Percentiles rank a stretch among this genome's conserved stretches.
These are phyloP conservation scores for Diaporthe sp. DNA, from an alignment of 2,329 filamentous ascomycete species.

Conservation along the genomic window DNA sequence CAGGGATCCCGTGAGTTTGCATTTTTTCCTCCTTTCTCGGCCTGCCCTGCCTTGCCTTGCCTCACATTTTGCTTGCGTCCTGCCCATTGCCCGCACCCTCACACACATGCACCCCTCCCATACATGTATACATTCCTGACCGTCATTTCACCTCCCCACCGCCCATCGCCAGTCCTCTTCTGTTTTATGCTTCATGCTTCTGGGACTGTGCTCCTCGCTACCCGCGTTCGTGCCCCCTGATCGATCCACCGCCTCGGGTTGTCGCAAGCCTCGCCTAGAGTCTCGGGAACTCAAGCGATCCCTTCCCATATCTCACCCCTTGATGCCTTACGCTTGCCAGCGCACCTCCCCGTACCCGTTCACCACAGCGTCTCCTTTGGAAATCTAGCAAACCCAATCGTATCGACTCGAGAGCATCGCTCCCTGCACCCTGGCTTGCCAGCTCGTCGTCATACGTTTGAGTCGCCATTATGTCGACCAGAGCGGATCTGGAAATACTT, in stretches of 20 bases:
- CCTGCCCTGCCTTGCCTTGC: slow-evolving; percentile 7
- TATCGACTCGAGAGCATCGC: slow-evolving; percentile 10
- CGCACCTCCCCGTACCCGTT: slow-evolving; percentile 14
- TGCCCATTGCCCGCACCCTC: background rate
- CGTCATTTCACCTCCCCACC: slow-evolving; percentile 7
- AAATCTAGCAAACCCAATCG: slow-evolving; percentile 11
- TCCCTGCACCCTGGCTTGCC: slow-evolving; percentile 25
- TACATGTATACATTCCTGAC: slow-evolving; percentile 2
- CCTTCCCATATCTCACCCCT: slow-evolving; percentile 13
- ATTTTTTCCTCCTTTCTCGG: slow-evolving; percentile 19
- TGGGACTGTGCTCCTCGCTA: slow-evolving; percentile 17
- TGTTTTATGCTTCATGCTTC: slow-evolving; percentile 9
- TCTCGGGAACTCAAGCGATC: slow-evolving; percentile 19
- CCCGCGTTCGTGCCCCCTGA: slow-evolving; percentile 5
- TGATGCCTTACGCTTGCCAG: slow-evolving; percentile 26
- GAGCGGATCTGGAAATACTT: slow-evolving; percentile 24
- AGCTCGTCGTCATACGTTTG: slow-evolving; percentile 13
- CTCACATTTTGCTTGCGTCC: slow-evolving; percentile 11
- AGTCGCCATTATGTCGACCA: slow-evolving; percentile 33
- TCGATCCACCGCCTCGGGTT: slow-evolving; percentile 24
- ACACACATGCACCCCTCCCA: no score
- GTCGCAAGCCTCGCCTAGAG: slow-evolving; percentile 13
- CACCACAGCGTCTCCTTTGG: slow-evolving; percentile 10
- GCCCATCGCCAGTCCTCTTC: slow-evolving; percentile 13
- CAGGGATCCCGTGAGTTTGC: slow-evolving; percentile 32